Percentiles rank a stretch among this genome's conserved stretches.
Conservation (phyloP, 1,284 basidiomycete genomes). For the Somion occarium region DNA sequence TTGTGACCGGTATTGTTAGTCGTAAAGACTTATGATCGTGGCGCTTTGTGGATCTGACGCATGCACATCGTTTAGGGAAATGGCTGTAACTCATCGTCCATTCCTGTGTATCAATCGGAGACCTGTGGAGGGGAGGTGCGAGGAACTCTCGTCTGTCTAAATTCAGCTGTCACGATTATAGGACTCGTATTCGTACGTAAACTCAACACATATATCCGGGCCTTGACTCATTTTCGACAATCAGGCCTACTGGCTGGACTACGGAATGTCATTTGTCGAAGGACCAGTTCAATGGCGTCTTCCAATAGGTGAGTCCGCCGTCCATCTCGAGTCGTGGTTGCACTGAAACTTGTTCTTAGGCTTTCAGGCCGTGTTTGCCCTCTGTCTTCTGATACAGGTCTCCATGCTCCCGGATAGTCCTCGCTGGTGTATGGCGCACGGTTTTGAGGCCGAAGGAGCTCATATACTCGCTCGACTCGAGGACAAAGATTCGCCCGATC, state of each 20-base stretch:
- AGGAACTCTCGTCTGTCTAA: conserved; percentile 42
- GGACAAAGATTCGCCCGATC: conserved; percentile 27
- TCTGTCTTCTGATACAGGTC: conserved; percentile 34
- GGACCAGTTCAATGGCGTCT: conserved; percentile 38
- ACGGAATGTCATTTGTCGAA: conserved; percentile 35
- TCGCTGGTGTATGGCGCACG: conserved; percentile 41
- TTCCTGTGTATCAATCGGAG: conserved; percentile 43
- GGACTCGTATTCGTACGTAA: conserved; percentile 39
- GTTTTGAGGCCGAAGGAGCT: conserved; percentile 32
- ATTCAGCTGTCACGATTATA: conserved; percentile 42
- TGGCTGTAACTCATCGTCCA: conserved; percentile 42
- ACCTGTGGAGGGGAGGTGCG: conserved; percentile 40
- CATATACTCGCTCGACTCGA: conserved; percentile 36
- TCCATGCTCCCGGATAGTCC: conserved; percentile 37
- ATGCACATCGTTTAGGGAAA: conserved; percentile 30
- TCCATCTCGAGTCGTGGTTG: no score
- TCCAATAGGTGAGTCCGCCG: conserved; percentile 33
- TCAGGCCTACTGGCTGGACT: conserved; percentile 42
- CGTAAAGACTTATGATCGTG: neutral
- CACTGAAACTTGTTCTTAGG: conserved; percentile 5
- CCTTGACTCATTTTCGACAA: neutral
- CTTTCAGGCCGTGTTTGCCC: conserved; percentile 39
- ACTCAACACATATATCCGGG: neutral
- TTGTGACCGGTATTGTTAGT: conserved; percentile 44
- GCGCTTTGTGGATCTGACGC: neutral